phyloP scores from a whole-genome alignment of 2,329 filamentous ascomycete species.

The Xylariaceae sp. region DNA sequence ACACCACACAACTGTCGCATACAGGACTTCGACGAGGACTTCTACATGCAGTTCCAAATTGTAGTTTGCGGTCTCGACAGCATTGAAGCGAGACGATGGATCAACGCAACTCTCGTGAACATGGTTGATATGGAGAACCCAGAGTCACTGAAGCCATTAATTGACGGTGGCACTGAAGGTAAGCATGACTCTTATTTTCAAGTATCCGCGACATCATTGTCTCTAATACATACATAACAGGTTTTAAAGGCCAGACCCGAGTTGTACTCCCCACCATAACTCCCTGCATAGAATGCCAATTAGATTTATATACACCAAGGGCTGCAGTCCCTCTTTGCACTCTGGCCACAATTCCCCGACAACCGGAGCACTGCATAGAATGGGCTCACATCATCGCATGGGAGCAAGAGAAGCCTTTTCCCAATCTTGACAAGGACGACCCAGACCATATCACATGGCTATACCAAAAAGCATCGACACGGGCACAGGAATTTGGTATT shows the following conservation, averaged over 20 bases:
- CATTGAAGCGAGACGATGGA: conserved; percentile 97
- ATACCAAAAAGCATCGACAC: conserved; percentile 75
- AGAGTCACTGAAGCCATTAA: conserved; percentile 86
- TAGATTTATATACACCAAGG: conserved; percentile 97
- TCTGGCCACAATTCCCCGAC: conserved; percentile 89
- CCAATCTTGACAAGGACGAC: conserved; percentile 88
- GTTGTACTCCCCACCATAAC: conserved; percentile 90
- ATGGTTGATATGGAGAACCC: conserved; percentile 82
- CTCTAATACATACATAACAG: conserved; percentile 36
- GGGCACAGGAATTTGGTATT: conserved; percentile 86
- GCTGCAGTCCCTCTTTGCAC: conserved; percentile 96
- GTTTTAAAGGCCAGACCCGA: conserved; percentile 94
- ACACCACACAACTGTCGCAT: conserved; percentile 93
- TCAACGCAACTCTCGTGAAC: conserved; percentile 86
- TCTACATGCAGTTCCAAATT: conserved; percentile 95
- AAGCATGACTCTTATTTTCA: conserved; percentile 15
- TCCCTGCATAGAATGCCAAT: conserved; percentile 95
- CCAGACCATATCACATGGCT: conserved; percentile 98
- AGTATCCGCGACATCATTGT: neutral
- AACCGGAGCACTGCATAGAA: conserved; percentile 97
- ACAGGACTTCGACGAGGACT: conserved; percentile 92
- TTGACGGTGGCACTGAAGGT: conserved; percentile 95
- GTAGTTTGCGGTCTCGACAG: conserved; percentile 94
- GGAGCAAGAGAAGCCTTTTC: conserved; percentile 81
- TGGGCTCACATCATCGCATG: conserved; percentile 99